Evolutionary conservation across 352 stramenopile genomes (phyloP), one percentile per base, ranked within the genome.

Genomic region (Pythium brachiatum): DNA sequence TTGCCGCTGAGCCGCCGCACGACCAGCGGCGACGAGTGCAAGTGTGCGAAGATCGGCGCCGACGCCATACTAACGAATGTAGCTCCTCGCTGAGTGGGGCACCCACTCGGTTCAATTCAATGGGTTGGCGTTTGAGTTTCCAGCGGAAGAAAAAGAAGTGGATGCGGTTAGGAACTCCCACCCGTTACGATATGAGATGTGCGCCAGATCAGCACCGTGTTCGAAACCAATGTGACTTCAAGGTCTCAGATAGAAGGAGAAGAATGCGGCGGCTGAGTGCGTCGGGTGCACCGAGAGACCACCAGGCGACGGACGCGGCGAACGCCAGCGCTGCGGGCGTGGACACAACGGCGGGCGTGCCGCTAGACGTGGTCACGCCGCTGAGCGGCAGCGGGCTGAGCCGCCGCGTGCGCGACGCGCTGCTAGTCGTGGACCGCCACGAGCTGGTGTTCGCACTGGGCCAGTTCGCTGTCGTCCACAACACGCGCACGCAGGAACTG

Each of bases 1-100:
- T n/a, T 74, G 47, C 74, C 73, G 52, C 62, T 75, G 60, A 73
- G 76, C 16, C 81, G 78, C 16, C 84, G 82, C 61, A 90, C 82
- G 47, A 93, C 84, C 25, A 93, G 79, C 60, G 84, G 84, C 34
- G 84, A 91, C 67, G 84, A 93, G 75, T 93, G 84, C 73, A 93
- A 68, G 65, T 93, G 84, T 64, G 83, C 84, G 70, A 93, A 90
- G 54, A 93, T 83, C 38, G 76, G 70, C 44, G 66, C 11, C 38
- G 57, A n/a, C 32, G 41, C 31, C 27, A 27, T 53, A n/a, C n/a
- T n/a, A n/a, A n/a, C n/a, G n/a, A n/a, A n/a, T 41, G 11, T 41
- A n/a, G 34, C 41, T 55, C 38, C 27, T 61, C 39, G 38, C n/a
- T n/a, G 38, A 44, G 16, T 23, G 15, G 16, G 36, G 13, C 32